phyloP scores from a whole-genome alignment of 345 rosid genomes.

The Mallotus nudiflorus region DNA sequence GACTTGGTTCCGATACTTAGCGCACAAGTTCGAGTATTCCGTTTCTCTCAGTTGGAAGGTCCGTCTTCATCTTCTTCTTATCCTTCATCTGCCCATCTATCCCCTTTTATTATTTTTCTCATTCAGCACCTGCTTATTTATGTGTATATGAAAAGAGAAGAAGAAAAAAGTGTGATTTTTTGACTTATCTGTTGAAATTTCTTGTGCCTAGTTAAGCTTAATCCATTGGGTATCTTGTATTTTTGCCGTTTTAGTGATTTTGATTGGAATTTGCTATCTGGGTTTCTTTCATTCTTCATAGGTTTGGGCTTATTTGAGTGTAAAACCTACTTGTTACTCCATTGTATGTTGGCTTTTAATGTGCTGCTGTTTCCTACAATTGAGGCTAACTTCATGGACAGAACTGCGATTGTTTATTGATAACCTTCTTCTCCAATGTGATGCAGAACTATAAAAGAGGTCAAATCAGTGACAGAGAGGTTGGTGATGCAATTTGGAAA shows the following conservation, averaged over 20 bases:
- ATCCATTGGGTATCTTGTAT: neutral
- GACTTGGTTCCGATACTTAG: slow-evolving; percentile 76
- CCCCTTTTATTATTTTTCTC: neutral
- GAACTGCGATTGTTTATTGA: slow-evolving; percentile 10
- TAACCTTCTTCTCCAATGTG: slow-evolving; percentile 9
- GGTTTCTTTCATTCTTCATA: neutral
- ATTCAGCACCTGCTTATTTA: neutral
- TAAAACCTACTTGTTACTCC: neutral
- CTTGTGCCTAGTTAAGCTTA: neutral
- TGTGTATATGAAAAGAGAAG: no score
- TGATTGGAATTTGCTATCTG: neutral
- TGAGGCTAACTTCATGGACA: slow-evolving; percentile 7
- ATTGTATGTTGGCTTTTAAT: neutral
- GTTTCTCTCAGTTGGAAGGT: slow-evolving; percentile 65
- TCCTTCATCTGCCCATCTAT: slow-evolving; percentile 1
- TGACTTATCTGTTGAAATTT: neutral
- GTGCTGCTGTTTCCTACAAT: slow-evolving; percentile 5
- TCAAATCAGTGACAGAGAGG: slow-evolving; percentile 50
- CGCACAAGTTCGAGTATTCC: slow-evolving; percentile 71
- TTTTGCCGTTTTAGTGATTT: neutral
- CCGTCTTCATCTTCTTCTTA: neutral
- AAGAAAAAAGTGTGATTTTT: neutral
- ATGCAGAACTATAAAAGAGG: slow-evolving; percentile 66
- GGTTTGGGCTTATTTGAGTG: neutral
- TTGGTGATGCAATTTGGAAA: slow-evolving; percentile 54